Evolutionary conservation across 2,329 filamentous ascomycete species (phyloP).

Genomic region (Trichoderma guizhouense): DNA sequence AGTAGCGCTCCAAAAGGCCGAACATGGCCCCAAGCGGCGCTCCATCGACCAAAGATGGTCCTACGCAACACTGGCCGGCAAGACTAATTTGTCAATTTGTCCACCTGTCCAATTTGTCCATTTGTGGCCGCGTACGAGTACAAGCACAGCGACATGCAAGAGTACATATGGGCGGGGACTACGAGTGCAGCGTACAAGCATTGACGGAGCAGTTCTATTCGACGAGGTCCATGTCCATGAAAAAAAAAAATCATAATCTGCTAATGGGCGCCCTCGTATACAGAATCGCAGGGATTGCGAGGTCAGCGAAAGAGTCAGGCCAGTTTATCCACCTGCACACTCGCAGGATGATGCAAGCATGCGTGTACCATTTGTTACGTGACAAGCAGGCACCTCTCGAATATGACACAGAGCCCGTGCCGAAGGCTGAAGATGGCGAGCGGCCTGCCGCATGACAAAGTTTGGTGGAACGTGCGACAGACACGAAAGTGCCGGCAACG

Average conservation of each 20-base stretch:
- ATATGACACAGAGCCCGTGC: not conserved
- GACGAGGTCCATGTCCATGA: not conserved
- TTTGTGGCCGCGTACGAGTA: not conserved
- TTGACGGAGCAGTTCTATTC: not conserved
- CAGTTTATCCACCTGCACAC: not conserved
- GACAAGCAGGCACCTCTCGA: constrained; percentile 1
- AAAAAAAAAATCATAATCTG: not conserved
- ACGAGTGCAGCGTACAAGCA: not conserved
- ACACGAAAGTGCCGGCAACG: not conserved
- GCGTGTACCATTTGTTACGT: not conserved
- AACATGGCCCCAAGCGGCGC: not conserved
- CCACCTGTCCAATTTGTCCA: not conserved
- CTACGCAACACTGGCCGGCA: not conserved
- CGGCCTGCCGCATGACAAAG: not conserved
- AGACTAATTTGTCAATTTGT: not conserved
- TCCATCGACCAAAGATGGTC: not conserved
- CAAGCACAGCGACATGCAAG: not conserved
- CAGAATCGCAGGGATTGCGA: not conserved
- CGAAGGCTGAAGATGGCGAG: not conserved
- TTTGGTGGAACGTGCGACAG: not conserved
- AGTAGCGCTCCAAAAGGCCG: not conserved
- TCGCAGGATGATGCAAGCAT: not conserved
- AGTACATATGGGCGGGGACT: not conserved
- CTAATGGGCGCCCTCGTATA: not conserved
- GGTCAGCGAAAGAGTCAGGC: not conserved